Evolutionary conservation across 2,329 filamentous ascomycete species (phyloP).

Genomic region (Sporothrix humicola): DNA sequence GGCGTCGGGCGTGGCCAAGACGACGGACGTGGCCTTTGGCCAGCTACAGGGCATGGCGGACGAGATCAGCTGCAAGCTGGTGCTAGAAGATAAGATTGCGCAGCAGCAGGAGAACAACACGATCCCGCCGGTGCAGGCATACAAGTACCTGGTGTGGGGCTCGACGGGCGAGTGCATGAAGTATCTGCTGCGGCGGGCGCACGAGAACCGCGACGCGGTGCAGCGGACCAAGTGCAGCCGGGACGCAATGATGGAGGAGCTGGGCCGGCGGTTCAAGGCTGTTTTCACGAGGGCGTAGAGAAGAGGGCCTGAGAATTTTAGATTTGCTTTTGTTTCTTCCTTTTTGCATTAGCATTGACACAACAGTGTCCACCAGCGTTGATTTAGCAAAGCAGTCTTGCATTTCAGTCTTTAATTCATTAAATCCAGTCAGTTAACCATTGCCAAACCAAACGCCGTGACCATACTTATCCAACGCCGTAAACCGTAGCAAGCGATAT

Average conservation of each 20-base stretch:
- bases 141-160: slow-evolving; percentile 74
- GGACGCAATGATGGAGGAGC: slow-evolving; percentile 66
- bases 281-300: slow-evolving; percentile 45
- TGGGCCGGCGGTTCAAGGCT: slow-evolving; percentile 60
- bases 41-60: slow-evolving; percentile 97
- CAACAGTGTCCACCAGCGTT: slow-evolving; percentile 13
- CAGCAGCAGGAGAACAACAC: slow-evolving; percentile 31
- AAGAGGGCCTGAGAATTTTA: neutral
- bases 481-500: neutral
- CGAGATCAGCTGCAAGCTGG: slow-evolving; percentile 75
- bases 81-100: slow-evolving; percentile 40
- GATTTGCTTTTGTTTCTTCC: too few species aligned
- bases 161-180: slow-evolving; percentile 82
- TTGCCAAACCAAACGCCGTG: neutral
- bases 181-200: slow-evolving; percentile 73
- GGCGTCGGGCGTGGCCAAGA: slow-evolving; percentile 50
- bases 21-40: slow-evolving; percentile 64
- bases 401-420: neutral
- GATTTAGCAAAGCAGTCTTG: slow-evolving; percentile 13
- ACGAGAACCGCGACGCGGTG: slow-evolving; percentile 77
- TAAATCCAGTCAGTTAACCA: slow-evolving; percentile 4
- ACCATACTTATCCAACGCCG: neutral
- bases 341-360: neutral
- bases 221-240: slow-evolving; percentile 66
- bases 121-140: slow-evolving; percentile 49